Evolutionary conservation across 805 yeast species (phyloP), one percentile per base, ranked within the genome.

Genomic region (Yarrowia hollandica): DNA sequence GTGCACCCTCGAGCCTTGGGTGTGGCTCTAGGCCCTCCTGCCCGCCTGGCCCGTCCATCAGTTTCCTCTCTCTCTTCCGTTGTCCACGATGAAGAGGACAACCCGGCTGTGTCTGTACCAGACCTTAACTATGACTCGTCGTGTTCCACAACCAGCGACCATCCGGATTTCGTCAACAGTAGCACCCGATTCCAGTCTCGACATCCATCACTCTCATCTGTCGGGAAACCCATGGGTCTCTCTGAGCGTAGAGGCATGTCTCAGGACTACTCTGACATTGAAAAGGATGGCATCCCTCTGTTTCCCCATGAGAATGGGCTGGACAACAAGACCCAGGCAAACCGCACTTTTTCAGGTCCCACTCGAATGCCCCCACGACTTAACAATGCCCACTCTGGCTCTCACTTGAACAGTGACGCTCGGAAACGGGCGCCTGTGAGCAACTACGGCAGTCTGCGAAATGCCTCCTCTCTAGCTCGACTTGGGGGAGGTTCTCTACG

Each of bases 141-240:
- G 14, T 52, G 58, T 21, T 52, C 58, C 14, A 52, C 58, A n/a
- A 52, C 58, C 18, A 23, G 34, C 14, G 58, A 52, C n/a, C 58
- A 52, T 8, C 58, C 58, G 11, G 58, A 52, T 18, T 35, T 52
- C 19, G 44, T 37, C 35, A 52, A 35, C 44, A 31, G 33, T 15
- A 33, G 12, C 55, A 65, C 67, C 2, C 41, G 68, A 23, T 64
- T 64, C 46, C 67, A 65, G 34, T 44, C 62, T 1, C 60, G 69
- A 2, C 66, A 65, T 31, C 62, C 63, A 11, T 66, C 66, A 4
- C 39, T 48, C 3, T 48, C 55, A 1, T 48, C 55, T 15, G 39
- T 48, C 8, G 39, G 39, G 11, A 31, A 33, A 15, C 55, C 55
- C 39, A 15, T 22, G 19, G 55, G 39, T 0, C 31, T 33, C 12